Base-by-base conservation (phyloP, 1,284 basidiomycete genomes). In the Ustilago xerochloae region DNA sequence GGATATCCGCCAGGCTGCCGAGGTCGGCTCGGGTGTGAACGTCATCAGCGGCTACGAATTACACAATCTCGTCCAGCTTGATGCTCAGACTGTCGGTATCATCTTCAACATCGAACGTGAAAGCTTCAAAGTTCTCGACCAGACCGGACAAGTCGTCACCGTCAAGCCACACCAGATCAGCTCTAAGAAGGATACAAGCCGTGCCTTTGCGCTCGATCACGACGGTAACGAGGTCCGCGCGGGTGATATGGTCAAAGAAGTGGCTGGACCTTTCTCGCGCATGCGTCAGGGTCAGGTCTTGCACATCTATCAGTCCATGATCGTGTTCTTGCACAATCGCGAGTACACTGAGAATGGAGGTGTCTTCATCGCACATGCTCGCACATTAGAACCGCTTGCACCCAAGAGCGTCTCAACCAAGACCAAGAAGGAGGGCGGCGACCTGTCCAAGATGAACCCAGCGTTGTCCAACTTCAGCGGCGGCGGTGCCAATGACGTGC, bases 51-150 rank as follows among this genome's bases (percentile, higher is more conserved):
- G 94, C 77, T 99, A 95, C 82, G 95, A 99, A 83, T 85, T 98
- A 59, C 95, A 99, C 84, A 94, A 99, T 84, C 87, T 99, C 48
- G 94, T 99, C 35, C 94, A 97, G 87, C 89, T 99, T 22, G 96
- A 98, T 85, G 88, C 91, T 33, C 92, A 94, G 84, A 97, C 95
- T 2, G 93, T 94, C 26, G 96, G 94, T 83, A 94, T 99, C 65
- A 96, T 99, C 77, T 97, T 92, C 89, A 97, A 97, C 86, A 95
- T 96, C 4, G 97, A 99, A 84, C 90, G 93, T 18, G 93, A 94
- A 81, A 91, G 92, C 8, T 94, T 99, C 89, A 92, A 93, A 63
- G 92, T 99, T 0, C 88, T 99, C 48, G 96, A 99, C 84, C 96
- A 98, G 85, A 92, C 93, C 75, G 93, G 94, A 1, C 75, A 81